Evolutionary conservation across 192 early-diverging fungal species (phyloP), one percentile per base, ranked within the genome.

Genomic region (Podila clonocystis): DNA sequence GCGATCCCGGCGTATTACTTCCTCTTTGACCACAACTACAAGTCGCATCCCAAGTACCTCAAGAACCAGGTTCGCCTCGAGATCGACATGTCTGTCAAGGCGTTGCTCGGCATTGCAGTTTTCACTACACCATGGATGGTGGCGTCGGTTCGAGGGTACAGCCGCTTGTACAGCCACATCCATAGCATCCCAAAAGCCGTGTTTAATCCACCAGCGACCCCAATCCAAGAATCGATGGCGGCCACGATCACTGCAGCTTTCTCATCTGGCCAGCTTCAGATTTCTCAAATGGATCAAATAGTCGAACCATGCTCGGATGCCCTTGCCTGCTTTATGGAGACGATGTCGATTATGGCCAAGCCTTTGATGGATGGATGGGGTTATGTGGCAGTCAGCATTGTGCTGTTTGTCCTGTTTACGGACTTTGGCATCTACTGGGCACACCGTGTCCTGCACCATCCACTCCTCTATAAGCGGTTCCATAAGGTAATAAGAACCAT

Each of bases 371-470:
- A 83, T 26, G 96, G 93, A 3, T 95, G 92, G 88, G 65, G 86
- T 26, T 97, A 96, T 73, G 72, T 94, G 48, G 58, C 91, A 1
- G 17, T 93, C 3, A 93, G 91, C 50, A 72, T 94, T 15, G 65
- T 86, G 33, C 50, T 80, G 73, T 99, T 98, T 84, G 88, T 99
- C 64, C 65, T 95, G 82, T 97, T 98, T 64, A 98, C 97, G 13
- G 98, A 99, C 71, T 95, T 91, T 80, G 87, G 92, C 62, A 95
- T 99, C 67, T 99, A 99, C 85, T 99, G 96, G 96, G 91, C 97
- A 62, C 98, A 99, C 83, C 94, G 98, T 24, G 88, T 87, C 65
- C 88, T 95, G 75, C 97, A 99, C 79, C 95, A 97, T 71, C 98
- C 96, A 48, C 63, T 84, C 38, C 72, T 99, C 58, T 99, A 99